A percentile compares a stretch with the other conserved stretches of the same genome.
Evolutionary conservation across 192 early-diverging fungal genomes (phyloP).

Genomic region (Gaertneriomyces semiglobifer): DNA sequence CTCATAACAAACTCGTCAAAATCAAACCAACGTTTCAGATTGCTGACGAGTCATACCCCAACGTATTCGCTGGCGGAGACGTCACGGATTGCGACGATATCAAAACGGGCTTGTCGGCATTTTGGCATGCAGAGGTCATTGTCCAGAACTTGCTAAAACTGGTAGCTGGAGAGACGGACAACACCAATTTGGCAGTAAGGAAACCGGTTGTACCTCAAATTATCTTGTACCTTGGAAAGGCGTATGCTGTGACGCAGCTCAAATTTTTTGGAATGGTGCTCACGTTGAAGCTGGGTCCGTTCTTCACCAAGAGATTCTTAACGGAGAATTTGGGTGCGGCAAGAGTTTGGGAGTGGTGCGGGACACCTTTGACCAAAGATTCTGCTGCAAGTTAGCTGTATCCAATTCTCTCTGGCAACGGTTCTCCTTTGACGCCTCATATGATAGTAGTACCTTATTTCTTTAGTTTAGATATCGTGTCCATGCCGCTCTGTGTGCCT

Average conservation of each 20-base stretch:
- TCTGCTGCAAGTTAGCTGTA: too few species aligned
- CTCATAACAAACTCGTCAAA: constrained; percentile 50
- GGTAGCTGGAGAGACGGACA: not conserved
- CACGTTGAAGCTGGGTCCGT: constrained; percentile 19
- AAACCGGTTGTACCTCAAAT: constrained; percentile 17
- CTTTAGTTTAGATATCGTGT: too few species aligned
- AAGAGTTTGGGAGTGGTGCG: constrained; percentile 18
- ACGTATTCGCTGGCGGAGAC: constrained; percentile 73
- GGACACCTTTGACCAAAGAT: not conserved
- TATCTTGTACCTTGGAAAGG: constrained; percentile 8
- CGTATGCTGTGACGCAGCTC: not conserved
- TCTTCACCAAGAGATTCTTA: constrained; percentile 9
- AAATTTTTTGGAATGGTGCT: constrained; percentile 1
- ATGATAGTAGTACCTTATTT: too few species aligned
- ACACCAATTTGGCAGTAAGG: not conserved
- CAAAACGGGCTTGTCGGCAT: constrained; percentile 36
- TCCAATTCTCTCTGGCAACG: too few species aligned
- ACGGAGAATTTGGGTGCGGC: constrained; percentile 14
- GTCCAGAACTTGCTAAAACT: constrained; percentile 15
- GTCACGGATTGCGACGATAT: constrained; percentile 52
- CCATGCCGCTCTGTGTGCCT: too few species aligned
- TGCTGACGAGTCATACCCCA: constrained; percentile 44
- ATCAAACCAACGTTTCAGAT: constrained; percentile 70
- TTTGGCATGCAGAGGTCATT: constrained; percentile 2
- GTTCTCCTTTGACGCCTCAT: too few species aligned